Percentiles rank a stretch among this genome's conserved stretches.
Conservation (phyloP, 2,329 filamentous ascomycete species). For the Cryoendolithus antarcticus region DNA sequence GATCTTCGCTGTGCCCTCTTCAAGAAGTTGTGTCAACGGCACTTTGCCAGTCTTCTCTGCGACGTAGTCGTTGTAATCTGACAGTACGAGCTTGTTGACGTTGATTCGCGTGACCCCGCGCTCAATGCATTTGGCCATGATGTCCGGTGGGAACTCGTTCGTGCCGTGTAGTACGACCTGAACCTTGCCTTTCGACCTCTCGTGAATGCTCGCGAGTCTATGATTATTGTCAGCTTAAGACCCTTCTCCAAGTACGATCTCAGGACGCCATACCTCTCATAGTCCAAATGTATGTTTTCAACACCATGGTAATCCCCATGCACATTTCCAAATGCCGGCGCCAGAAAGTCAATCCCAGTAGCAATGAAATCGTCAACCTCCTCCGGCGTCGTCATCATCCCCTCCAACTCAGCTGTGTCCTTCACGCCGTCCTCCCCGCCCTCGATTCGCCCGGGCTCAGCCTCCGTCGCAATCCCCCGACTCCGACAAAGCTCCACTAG, state of each 20-base stretch:
- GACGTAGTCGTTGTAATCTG: slow-evolving; percentile 19
- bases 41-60: slow-evolving; percentile 11
- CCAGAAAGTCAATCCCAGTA: slow-evolving; percentile 20
- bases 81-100: slow-evolving; percentile 41
- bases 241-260: neutral
- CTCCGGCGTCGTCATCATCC: slow-evolving; percentile 18
- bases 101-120: slow-evolving; percentile 43
- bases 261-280: slow-evolving; percentile 7
- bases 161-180: slow-evolving; percentile 44
- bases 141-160: slow-evolving; percentile 38
- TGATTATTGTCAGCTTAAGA: neutral
- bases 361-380: slow-evolving; percentile 17
- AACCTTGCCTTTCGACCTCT: slow-evolving; percentile 27
- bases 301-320: slow-evolving; percentile 20
- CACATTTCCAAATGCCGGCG: slow-evolving; percentile 20
- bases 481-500: slow-evolving; percentile 18
- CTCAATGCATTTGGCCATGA: slow-evolving; percentile 39
- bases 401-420: slow-evolving; percentile 17
- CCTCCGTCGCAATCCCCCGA: slow-evolving; percentile 19
- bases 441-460: slow-evolving; percentile 22
- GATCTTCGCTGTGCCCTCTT: slow-evolving; percentile 34
- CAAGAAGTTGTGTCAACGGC: slow-evolving; percentile 18
- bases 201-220: slow-evolving; percentile 27
- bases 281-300: slow-evolving; percentile 22
- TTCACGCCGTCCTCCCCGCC: slow-evolving; percentile 22